phyloP scores from a whole-genome alignment of 371 early-diverging fungal genomes.

The Nematocida sp. region DNA sequence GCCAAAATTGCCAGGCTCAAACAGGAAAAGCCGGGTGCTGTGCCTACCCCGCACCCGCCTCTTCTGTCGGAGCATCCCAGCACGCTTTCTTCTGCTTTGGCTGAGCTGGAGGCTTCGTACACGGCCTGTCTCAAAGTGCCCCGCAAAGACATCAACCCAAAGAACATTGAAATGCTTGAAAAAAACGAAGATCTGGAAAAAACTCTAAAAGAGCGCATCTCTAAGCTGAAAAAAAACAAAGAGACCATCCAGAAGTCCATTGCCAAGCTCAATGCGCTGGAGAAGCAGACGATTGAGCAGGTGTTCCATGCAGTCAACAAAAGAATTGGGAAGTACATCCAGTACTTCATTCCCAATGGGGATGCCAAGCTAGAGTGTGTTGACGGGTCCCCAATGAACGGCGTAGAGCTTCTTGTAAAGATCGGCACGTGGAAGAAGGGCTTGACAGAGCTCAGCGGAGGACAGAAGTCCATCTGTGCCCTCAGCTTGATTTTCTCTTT shows the following conservation, averaged over 20 bases:
- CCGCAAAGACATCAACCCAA: constrained; percentile 57
- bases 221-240: constrained; percentile 62
- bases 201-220: constrained; percentile 60
- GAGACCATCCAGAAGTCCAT: constrained; percentile 57
- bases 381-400: constrained; percentile 40
- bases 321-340: constrained; percentile 58
- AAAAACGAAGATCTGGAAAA: constrained; percentile 59
- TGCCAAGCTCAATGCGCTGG: constrained; percentile 51
- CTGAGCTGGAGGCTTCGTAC: neutral
- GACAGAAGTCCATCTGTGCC: constrained; percentile 90
- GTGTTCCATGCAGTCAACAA: constrained; percentile 54
- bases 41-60: neutral
- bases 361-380: constrained; percentile 70
- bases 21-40: neutral
- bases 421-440: constrained; percentile 94
- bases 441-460: constrained; percentile 91
- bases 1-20: constrained; percentile 52
- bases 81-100: neutral
- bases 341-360: constrained; percentile 29
- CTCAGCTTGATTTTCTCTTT: constrained; percentile 87
- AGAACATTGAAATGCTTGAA: constrained; percentile 64
- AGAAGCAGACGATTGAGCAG: constrained; percentile 63
- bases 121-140: neutral
- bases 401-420: constrained; percentile 77
- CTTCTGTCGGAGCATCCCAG: neutral